Conservation (phyloP, 2,329 filamentous ascomycete genomes). For the Cercospora sojina region DNA sequence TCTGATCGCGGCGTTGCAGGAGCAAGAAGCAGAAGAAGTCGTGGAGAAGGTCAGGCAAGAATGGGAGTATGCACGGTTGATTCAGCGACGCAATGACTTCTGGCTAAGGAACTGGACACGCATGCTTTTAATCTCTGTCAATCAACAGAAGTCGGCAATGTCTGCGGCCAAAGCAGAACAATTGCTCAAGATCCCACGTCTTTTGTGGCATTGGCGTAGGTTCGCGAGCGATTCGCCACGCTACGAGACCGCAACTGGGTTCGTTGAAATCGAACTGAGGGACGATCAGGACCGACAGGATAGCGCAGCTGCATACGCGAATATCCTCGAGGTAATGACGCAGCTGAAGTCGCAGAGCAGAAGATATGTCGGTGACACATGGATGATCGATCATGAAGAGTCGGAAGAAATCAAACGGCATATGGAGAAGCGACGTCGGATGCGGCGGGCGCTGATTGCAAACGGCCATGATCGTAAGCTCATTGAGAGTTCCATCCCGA, state of each 20-base stretch:
- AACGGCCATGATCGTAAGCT: neutral
- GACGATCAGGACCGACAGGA: conserved; percentile 10
- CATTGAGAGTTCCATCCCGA: neutral
- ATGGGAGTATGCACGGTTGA: conserved; percentile 26
- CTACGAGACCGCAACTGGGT: conserved; percentile 36
- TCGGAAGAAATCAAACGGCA: neutral
- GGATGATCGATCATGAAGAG: neutral
- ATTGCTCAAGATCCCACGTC: conserved; percentile 25
- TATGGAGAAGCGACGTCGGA: neutral
- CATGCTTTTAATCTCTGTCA: conserved; percentile 26
- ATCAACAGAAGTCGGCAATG: neutral
- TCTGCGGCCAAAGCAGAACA: conserved; percentile 6
- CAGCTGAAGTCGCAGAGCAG: conserved; percentile 1
- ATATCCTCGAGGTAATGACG: neutral
- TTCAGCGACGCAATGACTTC: conserved; percentile 25
- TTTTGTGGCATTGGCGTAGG: conserved; percentile 33
- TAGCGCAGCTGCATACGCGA: neutral
- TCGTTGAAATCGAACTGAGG: conserved; percentile 30
- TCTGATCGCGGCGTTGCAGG: neutral
- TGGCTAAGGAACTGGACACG: conserved; percentile 35
- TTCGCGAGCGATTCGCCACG: conserved; percentile 24
- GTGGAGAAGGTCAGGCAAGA: conserved; percentile 20
- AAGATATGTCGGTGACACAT: conserved; percentile 16
- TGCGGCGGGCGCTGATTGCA: neutral
- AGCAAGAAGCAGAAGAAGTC: neutral